Percentiles rank a stretch among this genome's conserved stretches.
These are phyloP conservation scores for Jackrogersella multiformis DNA, from an alignment of 495 filamentous ascomycete genomes.

Conservation along the genomic window DNA sequence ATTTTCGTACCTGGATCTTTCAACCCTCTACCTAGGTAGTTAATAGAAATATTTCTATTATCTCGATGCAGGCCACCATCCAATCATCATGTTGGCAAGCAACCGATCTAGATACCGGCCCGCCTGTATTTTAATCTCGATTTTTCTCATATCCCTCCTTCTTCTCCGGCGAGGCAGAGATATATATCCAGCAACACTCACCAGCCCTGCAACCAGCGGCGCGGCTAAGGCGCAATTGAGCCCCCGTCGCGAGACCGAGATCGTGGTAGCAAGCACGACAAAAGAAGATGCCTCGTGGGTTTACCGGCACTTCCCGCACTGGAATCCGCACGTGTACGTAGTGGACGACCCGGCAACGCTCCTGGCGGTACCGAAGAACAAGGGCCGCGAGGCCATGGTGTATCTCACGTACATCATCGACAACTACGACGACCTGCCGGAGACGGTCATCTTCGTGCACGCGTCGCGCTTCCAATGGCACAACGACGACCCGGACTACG, in stretches of 20 bases:
- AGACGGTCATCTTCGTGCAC: conserved; percentile 69
- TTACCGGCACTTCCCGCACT: conserved; percentile 48
- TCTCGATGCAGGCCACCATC: neutral
- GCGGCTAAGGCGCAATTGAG: neutral
- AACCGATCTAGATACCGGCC: neutral
- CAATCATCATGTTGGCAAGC: neutral
- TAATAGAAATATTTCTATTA: neutral
- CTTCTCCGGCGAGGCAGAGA: neutral
- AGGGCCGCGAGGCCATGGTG: conserved; percentile 71
- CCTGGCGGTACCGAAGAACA: conserved; percentile 62
- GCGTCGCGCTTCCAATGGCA: conserved; percentile 72
- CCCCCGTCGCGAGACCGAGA: conserved; percentile 34
- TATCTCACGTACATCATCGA: conserved; percentile 71
- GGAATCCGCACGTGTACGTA: conserved; percentile 59
- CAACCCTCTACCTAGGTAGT: too few relatives aligned
- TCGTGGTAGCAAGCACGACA: conserved; percentile 52
- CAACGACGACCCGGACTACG: conserved; percentile 64
- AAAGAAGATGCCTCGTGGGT: conserved; percentile 50
- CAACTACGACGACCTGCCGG: conserved; percentile 68
- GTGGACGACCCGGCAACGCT: conserved; percentile 53
- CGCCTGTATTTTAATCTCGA: neutral
- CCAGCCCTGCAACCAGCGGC: neutral
- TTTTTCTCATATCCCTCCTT: neutral
- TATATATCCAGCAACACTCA: neutral
- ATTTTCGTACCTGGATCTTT: neutral